A percentile compares a stretch with the other conserved stretches of the same genome.
Conservation (phyloP, 257 asterid species). For the Nicotiana tomentosiformis region DNA sequence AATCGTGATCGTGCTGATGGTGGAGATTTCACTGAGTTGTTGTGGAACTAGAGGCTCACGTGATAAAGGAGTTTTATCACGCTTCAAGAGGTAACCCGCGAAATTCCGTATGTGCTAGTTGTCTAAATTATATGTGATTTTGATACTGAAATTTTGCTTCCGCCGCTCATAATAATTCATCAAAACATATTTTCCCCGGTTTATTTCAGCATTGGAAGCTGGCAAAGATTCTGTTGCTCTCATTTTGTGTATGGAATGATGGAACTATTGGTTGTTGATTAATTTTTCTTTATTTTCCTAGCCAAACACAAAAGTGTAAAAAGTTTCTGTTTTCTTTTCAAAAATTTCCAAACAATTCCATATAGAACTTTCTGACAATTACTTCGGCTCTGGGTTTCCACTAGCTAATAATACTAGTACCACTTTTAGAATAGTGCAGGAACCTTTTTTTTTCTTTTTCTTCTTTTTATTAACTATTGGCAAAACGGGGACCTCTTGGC, state of each 20-base stretch:
- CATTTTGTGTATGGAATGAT: neutral
- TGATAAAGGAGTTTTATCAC: no score
- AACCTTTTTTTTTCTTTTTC: neutral
- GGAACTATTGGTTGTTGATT: neutral
- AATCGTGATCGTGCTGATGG: no score
- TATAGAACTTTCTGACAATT: neutral
- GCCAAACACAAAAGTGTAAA: neutral
- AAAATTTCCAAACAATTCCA: neutral
- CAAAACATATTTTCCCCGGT: no score
- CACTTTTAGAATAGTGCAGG: neutral
- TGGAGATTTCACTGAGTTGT: no score
- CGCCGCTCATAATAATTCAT: no score
- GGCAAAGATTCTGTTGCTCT: neutral
- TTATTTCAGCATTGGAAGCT: neutral
- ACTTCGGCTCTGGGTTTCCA: conserved; percentile 9
- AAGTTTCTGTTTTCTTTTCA: neutral
- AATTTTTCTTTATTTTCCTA: neutral
- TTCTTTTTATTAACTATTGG: neutral
- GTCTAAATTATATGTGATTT: no score
- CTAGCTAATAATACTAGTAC: conserved; percentile 4
- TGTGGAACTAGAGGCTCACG: no score
- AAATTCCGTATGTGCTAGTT: no score
- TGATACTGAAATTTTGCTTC: no score
- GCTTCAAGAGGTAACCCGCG: no score
- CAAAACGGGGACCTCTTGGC: conserved; percentile 3